Conservation (phyloP, 139 green algal species). For the Auxenochlorella pyrenoidosa region DNA sequence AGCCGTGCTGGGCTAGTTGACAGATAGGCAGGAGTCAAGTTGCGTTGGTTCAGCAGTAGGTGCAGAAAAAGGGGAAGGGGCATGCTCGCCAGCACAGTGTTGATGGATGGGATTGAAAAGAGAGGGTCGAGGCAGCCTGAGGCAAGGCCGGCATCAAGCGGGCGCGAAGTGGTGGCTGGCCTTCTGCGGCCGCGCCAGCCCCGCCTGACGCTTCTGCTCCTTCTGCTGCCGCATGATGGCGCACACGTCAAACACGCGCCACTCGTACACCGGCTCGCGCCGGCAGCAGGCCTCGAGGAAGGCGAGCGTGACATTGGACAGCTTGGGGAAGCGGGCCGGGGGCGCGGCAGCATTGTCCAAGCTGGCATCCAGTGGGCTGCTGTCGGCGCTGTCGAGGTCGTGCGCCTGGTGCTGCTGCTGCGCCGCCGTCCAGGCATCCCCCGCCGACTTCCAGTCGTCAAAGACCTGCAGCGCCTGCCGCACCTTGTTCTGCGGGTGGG, state of each 20-base stretch:
- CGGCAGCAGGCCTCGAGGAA: conserved; percentile 66
- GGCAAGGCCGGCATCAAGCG: too few relatives aligned
- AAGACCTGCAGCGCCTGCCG: conserved; percentile 60
- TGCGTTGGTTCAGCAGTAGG: too few relatives aligned
- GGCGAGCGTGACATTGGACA: conserved; percentile 58
- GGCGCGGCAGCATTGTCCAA: not conserved
- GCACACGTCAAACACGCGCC: conserved; percentile 68
- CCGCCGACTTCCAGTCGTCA: conserved; percentile 67
- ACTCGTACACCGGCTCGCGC: conserved; percentile 39
- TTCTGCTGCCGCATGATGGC: conserved; percentile 66
- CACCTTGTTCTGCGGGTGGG: conserved; percentile 14
- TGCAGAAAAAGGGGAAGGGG: too few relatives aligned
- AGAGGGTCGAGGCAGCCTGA: too few relatives aligned
- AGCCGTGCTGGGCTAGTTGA: too few relatives aligned
- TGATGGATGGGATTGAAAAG: too few relatives aligned
- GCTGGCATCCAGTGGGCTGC: not conserved
- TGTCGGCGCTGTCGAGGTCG: not conserved
- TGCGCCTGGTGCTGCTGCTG: conserved; percentile 34
- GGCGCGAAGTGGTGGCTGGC: conserved; percentile 54
- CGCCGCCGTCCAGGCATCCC: conserved; percentile 3
- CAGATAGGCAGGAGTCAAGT: too few relatives aligned
- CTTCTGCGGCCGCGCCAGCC: conserved; percentile 55
- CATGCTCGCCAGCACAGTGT: too few relatives aligned
- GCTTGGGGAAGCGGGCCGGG: conserved; percentile 26
- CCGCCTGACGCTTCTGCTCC: conserved; percentile 51